These are phyloP conservation scores for Myxozyma melibiosi DNA, from an alignment of 805 yeast species.

Conservation along the genomic window DNA sequence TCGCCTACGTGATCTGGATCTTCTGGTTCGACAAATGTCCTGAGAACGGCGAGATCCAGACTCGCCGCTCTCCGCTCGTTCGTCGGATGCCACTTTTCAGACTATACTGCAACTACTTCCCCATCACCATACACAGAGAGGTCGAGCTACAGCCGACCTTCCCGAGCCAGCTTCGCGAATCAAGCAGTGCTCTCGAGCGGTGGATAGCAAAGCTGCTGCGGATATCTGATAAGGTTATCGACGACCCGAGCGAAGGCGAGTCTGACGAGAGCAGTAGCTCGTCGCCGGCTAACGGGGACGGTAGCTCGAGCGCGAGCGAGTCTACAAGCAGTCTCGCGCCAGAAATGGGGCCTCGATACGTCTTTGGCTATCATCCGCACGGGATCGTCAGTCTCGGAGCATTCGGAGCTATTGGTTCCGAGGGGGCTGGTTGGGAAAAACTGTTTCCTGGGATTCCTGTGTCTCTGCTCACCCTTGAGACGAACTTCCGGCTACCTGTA, in stretches of 20 bases:
- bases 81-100: constrained; percentile 65
- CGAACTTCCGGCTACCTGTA: constrained; percentile 77
- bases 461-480: constrained; percentile 75
- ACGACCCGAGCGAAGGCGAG: not conserved
- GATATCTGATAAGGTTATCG: constrained; percentile 11
- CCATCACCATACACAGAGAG: constrained; percentile 70
- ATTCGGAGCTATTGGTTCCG: constrained; percentile 80
- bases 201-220: constrained; percentile 26
- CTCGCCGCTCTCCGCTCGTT: constrained; percentile 59
- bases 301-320: not conserved
- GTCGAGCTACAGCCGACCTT: constrained; percentile 74
- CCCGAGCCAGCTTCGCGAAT: constrained; percentile 26
- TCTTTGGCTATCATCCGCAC: constrained; percentile 95
- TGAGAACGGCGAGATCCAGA: constrained; percentile 67
- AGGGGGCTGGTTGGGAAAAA: constrained; percentile 69
- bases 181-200: constrained; percentile 21
- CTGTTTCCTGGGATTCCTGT: constrained; percentile 82
- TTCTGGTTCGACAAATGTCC: constrained; percentile 61
- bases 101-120: constrained; percentile 77
- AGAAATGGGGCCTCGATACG: constrained; percentile 52
- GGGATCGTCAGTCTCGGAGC: constrained; percentile 94
- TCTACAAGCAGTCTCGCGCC: not conserved
- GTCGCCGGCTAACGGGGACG: not conserved
- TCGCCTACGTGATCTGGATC: constrained; percentile 64
- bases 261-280: not conserved